A percentile compares a stretch with the other conserved stretches of the same genome.
Conservation (phyloP, 2,329 filamentous ascomycete genomes). For the Coleophoma cylindrospora region DNA sequence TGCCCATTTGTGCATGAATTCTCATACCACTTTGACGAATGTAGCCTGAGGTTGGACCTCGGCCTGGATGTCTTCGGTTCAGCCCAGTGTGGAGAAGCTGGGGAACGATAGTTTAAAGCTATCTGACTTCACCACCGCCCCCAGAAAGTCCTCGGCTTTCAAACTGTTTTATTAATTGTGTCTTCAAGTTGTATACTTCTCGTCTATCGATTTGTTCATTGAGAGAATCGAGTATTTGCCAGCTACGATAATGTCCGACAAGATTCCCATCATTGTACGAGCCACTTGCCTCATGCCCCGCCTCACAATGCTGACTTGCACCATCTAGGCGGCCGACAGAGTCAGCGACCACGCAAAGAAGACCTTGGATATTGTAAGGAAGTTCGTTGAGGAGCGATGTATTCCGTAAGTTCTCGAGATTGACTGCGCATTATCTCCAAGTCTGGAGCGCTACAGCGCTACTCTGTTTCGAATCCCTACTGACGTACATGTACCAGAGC, state of each 20-base stretch:
- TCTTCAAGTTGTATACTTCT: neutral
- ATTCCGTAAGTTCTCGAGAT: constrained; percentile 53
- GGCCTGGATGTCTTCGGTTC: constrained; percentile 9
- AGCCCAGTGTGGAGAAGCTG: constrained; percentile 16
- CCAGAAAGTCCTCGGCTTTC: too few species aligned
- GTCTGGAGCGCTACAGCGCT: too few species aligned
- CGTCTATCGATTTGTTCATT: neutral
- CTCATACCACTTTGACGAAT: neutral
- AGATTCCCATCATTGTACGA: constrained; percentile 41
- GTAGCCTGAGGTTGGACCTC: constrained; percentile 11
- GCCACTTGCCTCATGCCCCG: constrained; percentile 3
- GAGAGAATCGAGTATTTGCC: neutral
- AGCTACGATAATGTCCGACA: constrained; percentile 33
- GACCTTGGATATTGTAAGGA: constrained; percentile 82
- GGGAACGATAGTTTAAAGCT: constrained; percentile 1
- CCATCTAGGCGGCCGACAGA: constrained; percentile 27
- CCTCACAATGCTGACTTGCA: constrained; percentile 7
- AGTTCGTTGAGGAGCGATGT: constrained; percentile 96
- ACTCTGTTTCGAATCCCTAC: neutral
- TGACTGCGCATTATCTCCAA: neutral
- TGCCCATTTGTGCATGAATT: neutral
- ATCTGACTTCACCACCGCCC: neutral
- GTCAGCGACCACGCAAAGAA: constrained; percentile 83
- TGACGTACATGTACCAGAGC: constrained; percentile 41
- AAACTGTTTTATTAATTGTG: neutral